phyloP scores from a whole-genome alignment of 176 grass and related monocot species.

The Oryza meyeriana region DNA sequence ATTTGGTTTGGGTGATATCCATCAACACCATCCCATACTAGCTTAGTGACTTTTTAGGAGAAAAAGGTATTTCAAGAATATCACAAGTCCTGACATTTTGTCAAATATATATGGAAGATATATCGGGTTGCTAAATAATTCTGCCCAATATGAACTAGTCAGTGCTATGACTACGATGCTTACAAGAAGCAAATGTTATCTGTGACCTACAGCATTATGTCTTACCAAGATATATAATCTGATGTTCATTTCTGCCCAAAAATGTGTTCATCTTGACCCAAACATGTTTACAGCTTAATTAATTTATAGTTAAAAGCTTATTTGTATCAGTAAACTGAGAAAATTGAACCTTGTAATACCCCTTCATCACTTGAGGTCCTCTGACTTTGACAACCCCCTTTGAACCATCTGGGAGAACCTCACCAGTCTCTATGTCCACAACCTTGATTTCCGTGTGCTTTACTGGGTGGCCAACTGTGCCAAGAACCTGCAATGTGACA shows the following conservation, averaged over 20 bases:
- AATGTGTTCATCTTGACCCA: not conserved
- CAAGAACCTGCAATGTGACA: slow-evolving; percentile 74
- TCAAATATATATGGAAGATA: not conserved
- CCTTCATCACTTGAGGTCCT: slow-evolving; percentile 91
- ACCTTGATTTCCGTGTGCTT: slow-evolving; percentile 85
- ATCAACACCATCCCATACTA: not conserved
- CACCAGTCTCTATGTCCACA: slow-evolving; percentile 59
- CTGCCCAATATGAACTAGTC: not conserved
- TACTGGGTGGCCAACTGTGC: slow-evolving; percentile 75
- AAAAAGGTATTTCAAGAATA: slow-evolving; percentile 3
- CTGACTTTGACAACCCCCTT: slow-evolving; percentile 90
- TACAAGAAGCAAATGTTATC: not conserved
- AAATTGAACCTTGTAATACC: slow-evolving; percentile 91
- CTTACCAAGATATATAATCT: slow-evolving; percentile 1
- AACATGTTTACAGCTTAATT: not conserved
- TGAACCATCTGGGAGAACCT: slow-evolving; percentile 75
- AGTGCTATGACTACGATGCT: not conserved
- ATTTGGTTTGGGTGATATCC: not conserved
- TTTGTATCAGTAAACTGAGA: slow-evolving; percentile 1
- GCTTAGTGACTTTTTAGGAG: not conserved
- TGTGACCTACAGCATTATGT: not conserved
- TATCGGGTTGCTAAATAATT: not conserved
- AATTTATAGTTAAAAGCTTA: slow-evolving; percentile 5
- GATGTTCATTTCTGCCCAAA: not conserved
- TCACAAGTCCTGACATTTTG: not conserved